phyloP scores from a whole-genome alignment of 305 asterid genomes.

The Solanum hybrid region DNA sequence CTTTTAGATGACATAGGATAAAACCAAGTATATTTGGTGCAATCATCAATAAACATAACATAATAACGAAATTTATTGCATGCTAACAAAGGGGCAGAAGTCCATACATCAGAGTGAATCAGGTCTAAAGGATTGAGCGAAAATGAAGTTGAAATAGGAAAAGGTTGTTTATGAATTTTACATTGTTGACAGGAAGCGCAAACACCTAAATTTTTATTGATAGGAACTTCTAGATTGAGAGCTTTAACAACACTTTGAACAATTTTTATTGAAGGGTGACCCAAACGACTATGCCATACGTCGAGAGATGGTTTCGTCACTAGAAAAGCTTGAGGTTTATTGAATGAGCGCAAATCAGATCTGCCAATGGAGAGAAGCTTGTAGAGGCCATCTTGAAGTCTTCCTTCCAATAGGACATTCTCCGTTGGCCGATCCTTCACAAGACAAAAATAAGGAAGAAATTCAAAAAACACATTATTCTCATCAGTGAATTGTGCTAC shows the following conservation, averaged over 20 bases:
- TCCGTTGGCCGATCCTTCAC: no score
- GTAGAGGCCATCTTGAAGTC: neutral
- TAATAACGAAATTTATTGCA: neutral
- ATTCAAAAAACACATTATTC: no score
- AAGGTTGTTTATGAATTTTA: neutral
- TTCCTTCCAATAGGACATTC: neutral
- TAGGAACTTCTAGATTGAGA: neutral
- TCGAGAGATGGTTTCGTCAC: neutral
- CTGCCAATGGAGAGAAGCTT: neutral
- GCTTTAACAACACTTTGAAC: neutral
- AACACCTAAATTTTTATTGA: neutral
- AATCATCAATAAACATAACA: neutral
- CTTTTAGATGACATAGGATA: neutral
- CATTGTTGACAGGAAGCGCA: neutral
- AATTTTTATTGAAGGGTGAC: neutral
- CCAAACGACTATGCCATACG: neutral
- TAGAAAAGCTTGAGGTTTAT: neutral
- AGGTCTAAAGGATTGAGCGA: neutral
- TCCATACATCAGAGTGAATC: neutral
- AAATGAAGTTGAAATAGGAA: neutral
- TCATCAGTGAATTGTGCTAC: no score
- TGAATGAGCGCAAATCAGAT: no score
- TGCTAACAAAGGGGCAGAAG: neutral
- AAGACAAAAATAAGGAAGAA: no score
- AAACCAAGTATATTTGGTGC: neutral